Base-by-base conservation (phyloP, 106 monocot genomes). In the Xerophyta viscosa region DNA sequence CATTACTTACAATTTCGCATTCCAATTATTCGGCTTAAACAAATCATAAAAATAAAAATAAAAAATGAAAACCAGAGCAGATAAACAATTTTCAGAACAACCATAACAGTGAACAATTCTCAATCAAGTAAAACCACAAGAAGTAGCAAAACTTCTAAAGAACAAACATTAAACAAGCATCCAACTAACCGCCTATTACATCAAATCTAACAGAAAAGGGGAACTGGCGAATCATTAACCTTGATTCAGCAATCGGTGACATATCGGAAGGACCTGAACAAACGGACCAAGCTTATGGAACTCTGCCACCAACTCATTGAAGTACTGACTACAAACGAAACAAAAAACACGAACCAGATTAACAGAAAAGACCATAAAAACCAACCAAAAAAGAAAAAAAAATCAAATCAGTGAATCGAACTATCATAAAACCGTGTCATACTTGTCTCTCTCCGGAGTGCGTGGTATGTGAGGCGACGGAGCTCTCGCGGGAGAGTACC, bases 371-470 rank as follows among this genome's bases (percentile, higher is more conserved):
- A 46, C 46, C 46, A 46, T 20, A 18, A 1, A 17, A 19, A 20
- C 8, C 2, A 20, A 13, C 2, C 19, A 20, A 46, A 46, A 20
- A 19, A 20, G 19, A 46, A 2, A 17, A 46, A 46, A 20, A 19
- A 46, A 2, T 4, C 4, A 17, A n/a, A n/a, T n/a, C n/a, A n/a
- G n/a, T n/a, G n/a, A n/a, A n/a, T n/a, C n/a, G n/a, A n/a, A n/a
- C n/a, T n/a, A n/a, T n/a, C n/a, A n/a, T n/a, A n/a, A n/a, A n/a
- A n/a, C n/a, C n/a, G n/a, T n/a, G n/a, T n/a, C 46, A 11, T 18
- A 46, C 46, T 46, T 46, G 7, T 46, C 46, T 46, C 46, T 46
- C 46, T 46, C 46, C 1, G 46, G 46, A 19, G 46, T 46, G 46
- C 18, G 15, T 7, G 18, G n/a, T 7, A 46, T 2, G 46, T 46